These are phyloP conservation scores for Ceratocystiopsis minuta DNA, from an alignment of 2,329 filamentous ascomycete species.

Conservation along the genomic window DNA sequence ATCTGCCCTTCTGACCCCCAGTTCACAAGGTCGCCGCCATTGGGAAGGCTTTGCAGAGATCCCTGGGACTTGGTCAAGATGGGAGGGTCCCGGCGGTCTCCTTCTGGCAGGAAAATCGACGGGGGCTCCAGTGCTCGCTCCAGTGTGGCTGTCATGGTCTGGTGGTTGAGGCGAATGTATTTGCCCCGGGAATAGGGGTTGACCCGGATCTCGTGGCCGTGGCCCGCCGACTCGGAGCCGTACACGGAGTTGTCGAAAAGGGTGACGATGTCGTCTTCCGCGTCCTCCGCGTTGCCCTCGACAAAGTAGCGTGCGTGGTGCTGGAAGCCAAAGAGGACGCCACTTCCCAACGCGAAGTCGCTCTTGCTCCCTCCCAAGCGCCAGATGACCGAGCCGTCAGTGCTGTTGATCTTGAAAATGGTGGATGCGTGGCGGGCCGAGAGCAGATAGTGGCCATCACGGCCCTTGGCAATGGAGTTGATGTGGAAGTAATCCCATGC, in stretches of 20 bases:
- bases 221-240: conserved; percentile 18
- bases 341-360: conserved; percentile 19
- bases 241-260: conserved; percentile 33
- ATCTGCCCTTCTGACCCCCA: conserved; percentile 34
- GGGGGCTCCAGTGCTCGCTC: conserved; percentile 29
- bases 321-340: conserved; percentile 23
- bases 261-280: conserved; percentile 21
- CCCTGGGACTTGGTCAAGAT: conserved; percentile 16
- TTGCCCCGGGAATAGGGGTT: conserved; percentile 22
- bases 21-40: conserved; percentile 34
- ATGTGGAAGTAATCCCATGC: conserved; percentile 34
- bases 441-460: conserved; percentile 26
- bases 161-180: conserved; percentile 26
- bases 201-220: conserved; percentile 12
- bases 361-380: conserved; percentile 24
- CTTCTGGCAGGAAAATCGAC: neutral
- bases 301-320: conserved; percentile 28
- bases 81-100: neutral
- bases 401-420: conserved; percentile 23
- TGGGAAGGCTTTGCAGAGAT: conserved; percentile 33
- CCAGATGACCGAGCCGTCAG: conserved; percentile 26
- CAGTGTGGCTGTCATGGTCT: conserved; percentile 22
- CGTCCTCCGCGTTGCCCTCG: conserved; percentile 13
- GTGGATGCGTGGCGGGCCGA: conserved; percentile 24
- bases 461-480: conserved; percentile 29